Evolutionary conservation across 768 basidiomycete species (phyloP).

Genomic region (Aureoboletus auriporus): DNA sequence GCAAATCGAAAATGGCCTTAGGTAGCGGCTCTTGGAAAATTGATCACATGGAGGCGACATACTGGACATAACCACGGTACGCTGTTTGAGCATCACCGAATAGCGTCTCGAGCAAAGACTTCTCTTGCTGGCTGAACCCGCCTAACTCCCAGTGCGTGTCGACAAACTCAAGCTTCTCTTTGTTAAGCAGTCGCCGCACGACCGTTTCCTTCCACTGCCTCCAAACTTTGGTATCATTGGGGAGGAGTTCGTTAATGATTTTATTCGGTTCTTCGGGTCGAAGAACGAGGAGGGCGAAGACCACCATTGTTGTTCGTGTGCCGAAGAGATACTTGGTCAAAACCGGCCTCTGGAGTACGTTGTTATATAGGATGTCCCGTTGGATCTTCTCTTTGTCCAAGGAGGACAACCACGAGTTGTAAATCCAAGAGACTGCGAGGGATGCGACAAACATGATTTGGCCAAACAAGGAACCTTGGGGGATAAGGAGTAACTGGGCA

Average conservation of each 20-base stretch:
- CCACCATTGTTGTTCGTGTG: constrained; percentile 23
- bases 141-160: constrained; percentile 20
- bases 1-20: no score
- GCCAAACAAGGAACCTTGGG: constrained; percentile 30
- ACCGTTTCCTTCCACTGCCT: constrained; percentile 22
- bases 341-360: constrained; percentile 19
- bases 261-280: constrained; percentile 16
- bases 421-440: constrained; percentile 32
- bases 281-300: constrained; percentile 23
- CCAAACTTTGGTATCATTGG: constrained; percentile 30
- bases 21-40: not conserved
- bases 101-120: constrained; percentile 19
- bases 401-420: constrained; percentile 34
- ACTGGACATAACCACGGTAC: constrained; percentile 20
- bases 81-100: constrained; percentile 22
- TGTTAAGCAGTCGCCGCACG: constrained; percentile 10
- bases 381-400: constrained; percentile 35
- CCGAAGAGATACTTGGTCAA: constrained; percentile 24
- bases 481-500: constrained; percentile 32
- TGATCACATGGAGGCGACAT: constrained; percentile 7
- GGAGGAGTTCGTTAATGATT: constrained; percentile 21
- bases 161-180: constrained; percentile 22
- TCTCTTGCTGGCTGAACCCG: constrained; percentile 14
- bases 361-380: constrained; percentile 19
- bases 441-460: constrained; percentile 34